A percentile compares a stretch with the other conserved stretches of the same genome.
These are phyloP conservation scores for Tetrapisispora fleetii DNA, from an alignment of 805 yeast genomes.

Conservation along the genomic window DNA sequence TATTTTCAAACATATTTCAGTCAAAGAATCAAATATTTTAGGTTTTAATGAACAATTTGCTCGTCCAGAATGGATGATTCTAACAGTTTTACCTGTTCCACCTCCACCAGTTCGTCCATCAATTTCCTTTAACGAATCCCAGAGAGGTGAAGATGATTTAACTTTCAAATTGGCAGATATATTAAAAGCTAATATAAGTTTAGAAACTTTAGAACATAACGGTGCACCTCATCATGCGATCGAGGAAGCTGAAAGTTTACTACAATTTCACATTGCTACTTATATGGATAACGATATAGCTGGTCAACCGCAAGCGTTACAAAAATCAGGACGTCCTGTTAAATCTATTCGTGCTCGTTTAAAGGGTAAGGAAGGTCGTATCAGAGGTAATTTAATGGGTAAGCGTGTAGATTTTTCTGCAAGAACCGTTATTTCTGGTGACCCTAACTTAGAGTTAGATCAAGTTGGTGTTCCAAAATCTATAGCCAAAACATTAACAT, in stretches of 20 bases:
- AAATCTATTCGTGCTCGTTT: constrained; percentile 98
- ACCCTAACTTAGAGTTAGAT: constrained; percentile 92
- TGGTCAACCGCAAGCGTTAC: constrained; percentile 98
- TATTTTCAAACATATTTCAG: constrained; percentile 82
- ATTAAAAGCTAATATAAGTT: constrained; percentile 90
- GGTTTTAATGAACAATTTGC: constrained; percentile 96
- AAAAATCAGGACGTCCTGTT: constrained; percentile 97
- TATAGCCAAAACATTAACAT: constrained; percentile 89
- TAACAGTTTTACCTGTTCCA: constrained; percentile 97
- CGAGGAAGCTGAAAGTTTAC: constrained; percentile 87
- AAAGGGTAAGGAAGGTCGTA: constrained; percentile 98
- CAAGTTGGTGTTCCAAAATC: constrained; percentile 98
- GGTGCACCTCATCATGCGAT: constrained; percentile 99
- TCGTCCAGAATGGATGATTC: constrained; percentile 96
- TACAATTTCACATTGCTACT: constrained; percentile 97
- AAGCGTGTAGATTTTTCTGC: constrained; percentile 99
- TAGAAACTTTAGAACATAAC: constrained; percentile 94
- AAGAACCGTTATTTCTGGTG: constrained; percentile 98
- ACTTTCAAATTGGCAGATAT: constrained; percentile 96
- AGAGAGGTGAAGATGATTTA: constrained; percentile 98
- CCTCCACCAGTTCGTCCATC: constrained; percentile 99
- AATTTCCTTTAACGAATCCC: constrained; percentile 94
- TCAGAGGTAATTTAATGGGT: constrained; percentile 98
- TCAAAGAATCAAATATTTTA: constrained; percentile 68
- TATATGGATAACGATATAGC: constrained; percentile 99